phyloP scores from a whole-genome alignment of 495 filamentous ascomycete species.

The Podospora fimiseda region DNA sequence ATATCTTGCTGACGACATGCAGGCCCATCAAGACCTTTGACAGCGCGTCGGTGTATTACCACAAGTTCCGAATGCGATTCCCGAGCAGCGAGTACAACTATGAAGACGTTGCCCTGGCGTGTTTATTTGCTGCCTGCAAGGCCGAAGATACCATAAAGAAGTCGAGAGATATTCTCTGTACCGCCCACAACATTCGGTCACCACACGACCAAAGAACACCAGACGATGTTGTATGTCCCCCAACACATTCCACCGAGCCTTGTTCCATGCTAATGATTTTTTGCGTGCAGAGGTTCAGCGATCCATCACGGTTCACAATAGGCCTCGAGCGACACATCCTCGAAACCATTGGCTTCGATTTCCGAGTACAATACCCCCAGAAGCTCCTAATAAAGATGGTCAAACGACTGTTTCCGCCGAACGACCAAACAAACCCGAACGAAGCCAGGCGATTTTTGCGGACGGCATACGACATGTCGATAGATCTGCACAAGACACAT shows the following conservation, averaged over 20 bases:
- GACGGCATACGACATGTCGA: slow-evolving; percentile 69
- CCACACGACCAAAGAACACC: slow-evolving; percentile 68
- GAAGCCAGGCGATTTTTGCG: slow-evolving; percentile 45
- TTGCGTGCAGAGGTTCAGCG: slow-evolving; percentile 63
- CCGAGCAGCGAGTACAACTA: slow-evolving; percentile 63
- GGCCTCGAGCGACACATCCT: slow-evolving; percentile 89
- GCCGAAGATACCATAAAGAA: slow-evolving; percentile 98
- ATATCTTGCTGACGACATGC: slow-evolving; percentile 7
- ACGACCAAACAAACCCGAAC: slow-evolving; percentile 1
- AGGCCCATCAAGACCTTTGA: slow-evolving; percentile 78
- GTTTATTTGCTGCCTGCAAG: slow-evolving; percentile 89
- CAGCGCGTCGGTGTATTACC: slow-evolving; percentile 79
- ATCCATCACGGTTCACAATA: slow-evolving; percentile 66
- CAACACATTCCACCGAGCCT: too few species aligned
- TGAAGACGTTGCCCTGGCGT: slow-evolving; percentile 75
- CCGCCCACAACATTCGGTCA: slow-evolving; percentile 77
- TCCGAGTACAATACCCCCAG: slow-evolving; percentile 83
- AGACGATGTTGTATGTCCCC: slow-evolving; percentile 64
- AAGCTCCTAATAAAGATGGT: slow-evolving; percentile 72
- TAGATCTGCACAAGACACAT: slow-evolving; percentile 89
- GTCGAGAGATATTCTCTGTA: slow-evolving; percentile 84
- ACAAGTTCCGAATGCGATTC: slow-evolving; percentile 78
- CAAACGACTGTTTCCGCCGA: slow-evolving; percentile 40
- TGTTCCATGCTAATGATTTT: background rate
- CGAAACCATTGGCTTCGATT: slow-evolving; percentile 90